phyloP scores from a whole-genome alignment of 768 basidiomycete genomes.

The Lactarius trivialis region DNA sequence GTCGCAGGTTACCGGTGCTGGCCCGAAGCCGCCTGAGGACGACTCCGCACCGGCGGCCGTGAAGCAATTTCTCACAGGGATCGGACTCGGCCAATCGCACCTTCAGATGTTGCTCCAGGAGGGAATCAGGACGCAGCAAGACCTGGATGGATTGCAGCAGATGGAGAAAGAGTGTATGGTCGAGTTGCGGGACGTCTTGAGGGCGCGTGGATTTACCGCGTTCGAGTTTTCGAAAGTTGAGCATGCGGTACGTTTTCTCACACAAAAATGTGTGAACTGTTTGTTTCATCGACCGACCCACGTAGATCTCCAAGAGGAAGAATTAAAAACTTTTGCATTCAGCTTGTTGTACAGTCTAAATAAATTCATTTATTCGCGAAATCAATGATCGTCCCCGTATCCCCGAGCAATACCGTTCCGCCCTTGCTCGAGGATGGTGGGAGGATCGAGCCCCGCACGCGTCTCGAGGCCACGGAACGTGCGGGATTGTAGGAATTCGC shows the following conservation, averaged over 20 bases:
- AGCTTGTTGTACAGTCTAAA: background rate
- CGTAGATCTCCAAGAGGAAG: background rate
- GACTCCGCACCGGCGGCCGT: background rate
- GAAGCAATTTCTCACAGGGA: background rate
- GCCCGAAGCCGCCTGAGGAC: background rate
- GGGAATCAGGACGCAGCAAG: background rate
- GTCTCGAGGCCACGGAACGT: slow-evolving; percentile 79
- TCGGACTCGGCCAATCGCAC: background rate
- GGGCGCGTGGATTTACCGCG: background rate
- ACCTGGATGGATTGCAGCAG: background rate
- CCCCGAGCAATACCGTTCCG: slow-evolving; percentile 84
- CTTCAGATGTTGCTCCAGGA: background rate
- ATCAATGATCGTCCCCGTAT: slow-evolving; percentile 52
- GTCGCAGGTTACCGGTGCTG: background rate
- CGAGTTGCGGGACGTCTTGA: background rate
- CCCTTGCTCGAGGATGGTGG: slow-evolving; percentile 81
- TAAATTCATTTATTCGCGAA: background rate
- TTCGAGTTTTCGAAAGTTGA: background rate
- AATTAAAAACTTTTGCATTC: background rate
- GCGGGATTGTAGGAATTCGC: slow-evolving; percentile 64
- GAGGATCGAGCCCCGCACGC: slow-evolving; percentile 68
- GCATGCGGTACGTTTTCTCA: background rate
- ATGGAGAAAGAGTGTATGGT: background rate
- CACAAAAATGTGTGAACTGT: background rate
- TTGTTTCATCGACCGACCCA: background rate